A percentile compares a stretch with the other conserved stretches of the same genome.
Conservation (phyloP, 108 stramenopile species). For the Nitzschia sp. region DNA sequence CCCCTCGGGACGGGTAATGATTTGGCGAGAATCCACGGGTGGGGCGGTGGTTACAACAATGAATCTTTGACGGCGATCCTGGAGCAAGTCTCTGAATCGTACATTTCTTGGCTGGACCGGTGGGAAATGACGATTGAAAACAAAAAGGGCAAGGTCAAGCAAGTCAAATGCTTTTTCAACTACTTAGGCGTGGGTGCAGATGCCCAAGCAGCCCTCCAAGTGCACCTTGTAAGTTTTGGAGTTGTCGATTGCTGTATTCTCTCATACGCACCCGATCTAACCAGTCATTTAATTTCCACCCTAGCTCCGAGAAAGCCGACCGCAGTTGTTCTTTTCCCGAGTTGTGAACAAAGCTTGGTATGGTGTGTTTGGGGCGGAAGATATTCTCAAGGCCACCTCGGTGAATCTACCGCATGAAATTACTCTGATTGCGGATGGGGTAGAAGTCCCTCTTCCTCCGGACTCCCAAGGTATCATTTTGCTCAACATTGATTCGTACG, state of each 20-base stretch:
- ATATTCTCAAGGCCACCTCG: slow-evolving; percentile 71
- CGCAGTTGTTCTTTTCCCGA: slow-evolving; percentile 85
- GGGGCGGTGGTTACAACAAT: slow-evolving; percentile 89
- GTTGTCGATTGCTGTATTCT: background rate
- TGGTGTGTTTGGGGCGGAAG: slow-evolving; percentile 86
- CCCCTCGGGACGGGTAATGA: slow-evolving; percentile 94
- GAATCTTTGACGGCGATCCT: slow-evolving; percentile 75
- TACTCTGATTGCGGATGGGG: slow-evolving; percentile 82
- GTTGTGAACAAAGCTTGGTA: slow-evolving; percentile 92
- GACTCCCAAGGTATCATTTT: slow-evolving; percentile 90
- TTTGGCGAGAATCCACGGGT: slow-evolving; percentile 77
- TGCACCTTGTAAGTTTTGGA: slow-evolving; percentile 53
- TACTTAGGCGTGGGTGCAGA: slow-evolving; percentile 92
- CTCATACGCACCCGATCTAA: too few relatives aligned
- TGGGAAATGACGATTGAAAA: slow-evolving; percentile 77
- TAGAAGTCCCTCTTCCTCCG: slow-evolving; percentile 78
- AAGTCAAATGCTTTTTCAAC: slow-evolving; percentile 77
- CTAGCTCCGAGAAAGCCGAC: slow-evolving; percentile 68
- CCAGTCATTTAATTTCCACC: too few relatives aligned
- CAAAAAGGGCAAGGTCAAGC: slow-evolving; percentile 48
- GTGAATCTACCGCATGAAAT: slow-evolving; percentile 76
- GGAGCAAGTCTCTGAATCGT: slow-evolving; percentile 76
- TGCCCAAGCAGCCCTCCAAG: slow-evolving; percentile 85
- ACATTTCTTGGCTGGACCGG: slow-evolving; percentile 77
- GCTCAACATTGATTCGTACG: slow-evolving; percentile 89